phyloP scores from a whole-genome alignment of 352 stramenopile species.

The Phytophthora kernoviae region DNA sequence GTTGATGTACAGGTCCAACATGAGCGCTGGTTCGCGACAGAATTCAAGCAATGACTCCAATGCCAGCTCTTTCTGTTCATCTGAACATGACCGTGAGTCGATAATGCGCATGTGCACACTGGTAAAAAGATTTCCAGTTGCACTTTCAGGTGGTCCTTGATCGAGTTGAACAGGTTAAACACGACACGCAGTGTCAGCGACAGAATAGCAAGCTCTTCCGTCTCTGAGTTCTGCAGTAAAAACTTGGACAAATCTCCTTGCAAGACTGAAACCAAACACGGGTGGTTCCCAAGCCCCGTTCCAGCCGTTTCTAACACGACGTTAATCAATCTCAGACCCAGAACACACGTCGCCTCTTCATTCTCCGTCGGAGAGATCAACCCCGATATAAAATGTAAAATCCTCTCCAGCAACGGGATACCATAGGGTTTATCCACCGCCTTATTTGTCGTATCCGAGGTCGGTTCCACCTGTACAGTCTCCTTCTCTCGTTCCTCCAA shows the following conservation, averaged over 20 bases:
- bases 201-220: constrained; percentile 93
- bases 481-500: background rate
- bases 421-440: constrained; percentile 72
- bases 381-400: constrained; percentile 93
- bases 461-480: constrained; percentile 10
- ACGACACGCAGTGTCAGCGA: constrained; percentile 95
- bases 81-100: constrained; percentile 80
- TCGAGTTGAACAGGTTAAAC: constrained; percentile 99
- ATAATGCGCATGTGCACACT: constrained; percentile 96
- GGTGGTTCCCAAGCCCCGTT: constrained; percentile 77
- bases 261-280: constrained; percentile 84
- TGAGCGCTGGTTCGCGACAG: constrained; percentile 95
- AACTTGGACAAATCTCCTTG: constrained; percentile 97
- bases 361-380: constrained; percentile 94
- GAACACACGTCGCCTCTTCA: constrained; percentile 86
- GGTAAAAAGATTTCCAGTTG: constrained; percentile 98
- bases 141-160: constrained; percentile 99
- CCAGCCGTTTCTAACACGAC: constrained; percentile 96
- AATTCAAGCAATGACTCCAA: constrained; percentile 97
- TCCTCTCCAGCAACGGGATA: constrained; percentile 90
- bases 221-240: constrained; percentile 96
- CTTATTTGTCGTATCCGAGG: constrained; percentile 10
- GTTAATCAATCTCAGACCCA: constrained; percentile 96
- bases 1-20: constrained; percentile 99
- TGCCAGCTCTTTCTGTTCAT: constrained; percentile 88